These are phyloP conservation scores for Penicillium longicatenatum DNA, from an alignment of 495 filamentous ascomycete genomes.

Conservation along the genomic window DNA sequence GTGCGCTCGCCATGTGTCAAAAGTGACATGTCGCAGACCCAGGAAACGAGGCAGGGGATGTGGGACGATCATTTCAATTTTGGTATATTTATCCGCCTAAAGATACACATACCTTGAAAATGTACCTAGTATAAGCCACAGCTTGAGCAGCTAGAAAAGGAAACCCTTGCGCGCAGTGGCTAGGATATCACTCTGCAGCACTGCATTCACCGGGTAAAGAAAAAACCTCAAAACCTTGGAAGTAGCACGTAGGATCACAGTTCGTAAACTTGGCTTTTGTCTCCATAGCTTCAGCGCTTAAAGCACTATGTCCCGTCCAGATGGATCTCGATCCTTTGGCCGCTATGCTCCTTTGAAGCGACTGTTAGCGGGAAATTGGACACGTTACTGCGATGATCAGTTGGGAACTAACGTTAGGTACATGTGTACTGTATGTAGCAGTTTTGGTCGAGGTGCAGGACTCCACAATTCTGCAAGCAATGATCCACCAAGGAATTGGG, in stretches of 20 bases:
- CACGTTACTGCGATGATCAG: not conserved
- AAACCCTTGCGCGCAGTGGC: not conserved
- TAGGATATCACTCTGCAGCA: not conserved
- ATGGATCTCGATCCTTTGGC: constrained; percentile 1
- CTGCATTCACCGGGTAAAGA: not conserved
- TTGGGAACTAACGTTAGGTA: not conserved
- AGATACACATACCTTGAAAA: not conserved
- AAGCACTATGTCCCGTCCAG: not conserved
- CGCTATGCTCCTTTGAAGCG: too few relatives aligned
- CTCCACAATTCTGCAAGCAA: constrained; percentile 24
- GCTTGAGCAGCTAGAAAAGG: not conserved
- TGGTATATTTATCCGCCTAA: not conserved
- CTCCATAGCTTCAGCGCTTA: not conserved
- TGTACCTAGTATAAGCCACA: too few relatives aligned
- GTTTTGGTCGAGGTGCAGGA: constrained; percentile 13
- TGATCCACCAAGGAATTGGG: constrained; percentile 9
- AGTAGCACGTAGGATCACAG: too few relatives aligned
- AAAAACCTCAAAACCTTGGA: too few relatives aligned
- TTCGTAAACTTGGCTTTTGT: too few relatives aligned
- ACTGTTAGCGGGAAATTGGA: not conserved
- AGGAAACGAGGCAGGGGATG: constrained; percentile 6
- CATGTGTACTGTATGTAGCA: not conserved
- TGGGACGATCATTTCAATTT: constrained; percentile 1
- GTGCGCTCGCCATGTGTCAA: constrained; percentile 28
- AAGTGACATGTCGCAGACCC: constrained; percentile 24